These are phyloP conservation scores for Entonaema liquescens DNA, from an alignment of 495 filamentous ascomycete species.

Conservation along the genomic window DNA sequence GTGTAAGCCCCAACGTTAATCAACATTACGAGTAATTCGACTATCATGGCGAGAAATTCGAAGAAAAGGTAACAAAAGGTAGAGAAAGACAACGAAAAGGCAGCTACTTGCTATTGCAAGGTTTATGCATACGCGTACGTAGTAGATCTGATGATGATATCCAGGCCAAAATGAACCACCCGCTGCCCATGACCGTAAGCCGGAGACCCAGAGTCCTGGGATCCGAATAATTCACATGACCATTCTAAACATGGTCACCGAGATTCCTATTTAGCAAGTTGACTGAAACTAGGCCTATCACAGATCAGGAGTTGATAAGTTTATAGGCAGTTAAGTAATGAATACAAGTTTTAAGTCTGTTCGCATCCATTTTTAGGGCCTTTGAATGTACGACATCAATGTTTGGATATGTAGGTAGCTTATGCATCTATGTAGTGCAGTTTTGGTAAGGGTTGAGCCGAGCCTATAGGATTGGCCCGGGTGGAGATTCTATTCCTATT, in stretches of 20 bases:
- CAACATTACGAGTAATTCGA: background rate
- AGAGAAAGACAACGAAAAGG: background rate
- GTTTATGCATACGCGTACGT: background rate
- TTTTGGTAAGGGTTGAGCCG: background rate
- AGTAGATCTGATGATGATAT: background rate
- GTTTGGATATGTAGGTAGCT: background rate
- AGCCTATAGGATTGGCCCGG: background rate
- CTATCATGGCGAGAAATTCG: no score
- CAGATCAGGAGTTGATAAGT: background rate
- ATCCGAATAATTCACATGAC: background rate
- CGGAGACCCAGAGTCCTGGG: background rate
- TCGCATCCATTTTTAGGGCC: background rate
- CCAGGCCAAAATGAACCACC: background rate
- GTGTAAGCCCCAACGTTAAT: background rate
- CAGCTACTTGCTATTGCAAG: no score
- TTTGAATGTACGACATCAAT: background rate
- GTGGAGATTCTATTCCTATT: background rate
- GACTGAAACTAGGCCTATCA: background rate
- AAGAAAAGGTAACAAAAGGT: no score
- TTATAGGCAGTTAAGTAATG: background rate
- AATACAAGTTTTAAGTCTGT: background rate
- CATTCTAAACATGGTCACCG: background rate
- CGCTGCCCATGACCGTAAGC: background rate
- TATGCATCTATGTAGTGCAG: background rate
- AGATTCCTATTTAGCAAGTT: background rate